Conservation (phyloP, 306 rosid genomes). For the Cicer yamashitae region DNA sequence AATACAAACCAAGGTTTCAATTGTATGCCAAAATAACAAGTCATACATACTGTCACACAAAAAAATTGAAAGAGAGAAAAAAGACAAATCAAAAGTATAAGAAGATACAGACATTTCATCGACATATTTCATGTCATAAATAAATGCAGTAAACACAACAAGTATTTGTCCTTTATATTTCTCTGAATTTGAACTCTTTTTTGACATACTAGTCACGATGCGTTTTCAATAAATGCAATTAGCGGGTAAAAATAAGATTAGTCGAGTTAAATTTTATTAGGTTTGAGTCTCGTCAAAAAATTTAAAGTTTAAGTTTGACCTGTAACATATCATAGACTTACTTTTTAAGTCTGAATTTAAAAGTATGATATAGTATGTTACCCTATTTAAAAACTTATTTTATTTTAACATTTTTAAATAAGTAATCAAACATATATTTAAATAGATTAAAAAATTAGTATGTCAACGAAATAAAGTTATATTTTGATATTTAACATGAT, state of each 20-base stretch:
- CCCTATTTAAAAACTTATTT: no score
- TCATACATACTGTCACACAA: conserved; percentile 5
- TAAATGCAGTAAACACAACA: background rate
- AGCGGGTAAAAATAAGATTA: rapidly evolving
- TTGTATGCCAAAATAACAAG: background rate
- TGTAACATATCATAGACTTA: no score
- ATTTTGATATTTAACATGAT: no score
- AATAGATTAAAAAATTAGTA: no score
- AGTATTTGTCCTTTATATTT: conserved; percentile 2
- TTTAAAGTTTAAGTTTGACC: no score
- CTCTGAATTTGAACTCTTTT: conserved; percentile 15
- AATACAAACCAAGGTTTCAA: background rate
- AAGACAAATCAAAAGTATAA: conserved; percentile 13
- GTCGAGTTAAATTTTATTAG: no score
- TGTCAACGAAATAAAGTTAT: no score
- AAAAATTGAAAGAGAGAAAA: background rate
- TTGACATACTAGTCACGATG: background rate
- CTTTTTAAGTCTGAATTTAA: no score
- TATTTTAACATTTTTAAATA: no score
- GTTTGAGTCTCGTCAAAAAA: no score
- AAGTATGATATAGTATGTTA: no score
- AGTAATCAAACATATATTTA: no score
- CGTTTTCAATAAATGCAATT: background rate
- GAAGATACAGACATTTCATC: background rate
- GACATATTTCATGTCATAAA: background rate